Conservation (phyloP, 1,139 yeast genomes). For the Nakaseomyces uthaithaninus region DNA sequence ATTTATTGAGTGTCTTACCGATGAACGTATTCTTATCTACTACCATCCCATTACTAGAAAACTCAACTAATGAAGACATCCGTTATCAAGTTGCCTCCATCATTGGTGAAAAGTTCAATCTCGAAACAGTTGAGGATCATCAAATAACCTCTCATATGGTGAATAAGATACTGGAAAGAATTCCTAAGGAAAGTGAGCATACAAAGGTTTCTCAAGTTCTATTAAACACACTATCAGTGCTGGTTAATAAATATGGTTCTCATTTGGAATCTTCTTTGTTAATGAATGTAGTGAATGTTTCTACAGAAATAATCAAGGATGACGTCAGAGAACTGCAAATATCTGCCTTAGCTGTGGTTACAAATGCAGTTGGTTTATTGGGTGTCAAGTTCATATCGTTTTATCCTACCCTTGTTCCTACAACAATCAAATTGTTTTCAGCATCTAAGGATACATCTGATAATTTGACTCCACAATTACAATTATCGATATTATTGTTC, state of each 20-base stretch:
- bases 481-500: slow-evolving; percentile 61
- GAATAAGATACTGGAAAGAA: slow-evolving; percentile 40
- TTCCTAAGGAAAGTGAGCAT: slow-evolving; percentile 35
- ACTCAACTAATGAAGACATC: slow-evolving; percentile 33
- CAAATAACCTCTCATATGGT: slow-evolving; percentile 50
- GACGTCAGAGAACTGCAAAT: slow-evolving; percentile 55
- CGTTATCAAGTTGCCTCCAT: slow-evolving; percentile 50
- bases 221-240: slow-evolving; percentile 57
- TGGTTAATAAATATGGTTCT: slow-evolving; percentile 57
- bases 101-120: slow-evolving; percentile 61
- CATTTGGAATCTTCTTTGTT: slow-evolving; percentile 42
- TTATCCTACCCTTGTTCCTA: slow-evolving; percentile 78
- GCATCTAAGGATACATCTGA: slow-evolving; percentile 32
- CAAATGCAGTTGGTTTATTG: slow-evolving; percentile 58
- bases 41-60: slow-evolving; percentile 41
- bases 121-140: slow-evolving; percentile 39
- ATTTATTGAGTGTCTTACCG: slow-evolving; percentile 63
- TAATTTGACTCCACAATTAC: slow-evolving; percentile 36
- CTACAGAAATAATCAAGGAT: slow-evolving; percentile 45
- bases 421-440: slow-evolving; percentile 53
- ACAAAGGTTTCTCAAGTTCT: slow-evolving; percentile 56
- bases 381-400: slow-evolving; percentile 84
- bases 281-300: slow-evolving; percentile 42
- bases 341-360: slow-evolving; percentile 65
- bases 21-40: slow-evolving; percentile 63